Evolutionary conservation across 1,139 yeast species (phyloP), one percentile per base, ranked within the genome.

Genomic region (Pichia sp.): DNA sequence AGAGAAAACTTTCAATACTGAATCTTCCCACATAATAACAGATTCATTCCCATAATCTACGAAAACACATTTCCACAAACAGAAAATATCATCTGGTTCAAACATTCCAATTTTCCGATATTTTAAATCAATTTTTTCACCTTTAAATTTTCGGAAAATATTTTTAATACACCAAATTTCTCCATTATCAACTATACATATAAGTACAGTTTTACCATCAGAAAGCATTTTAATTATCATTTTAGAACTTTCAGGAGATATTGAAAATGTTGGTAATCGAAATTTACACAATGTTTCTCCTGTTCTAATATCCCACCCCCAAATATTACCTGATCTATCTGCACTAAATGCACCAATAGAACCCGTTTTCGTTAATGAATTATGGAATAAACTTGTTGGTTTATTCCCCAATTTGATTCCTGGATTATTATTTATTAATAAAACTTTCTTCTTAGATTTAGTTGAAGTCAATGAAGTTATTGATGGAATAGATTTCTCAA

Each of bases 11-110:
- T 56, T 53, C 28, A 72, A 54, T 12, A 49, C 46, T 2, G 49
- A 32, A 2, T 48, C 56, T 43, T 57, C 54, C 42, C 65, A 53
- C 5, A 71, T 31, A 1, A 71, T 54, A 4, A 71, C 55, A 44
- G 65, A 64, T 35, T 57, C 54, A 20, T 72, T 77, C 1, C 76
- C 81, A 52, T 71, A 77, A 58, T 81, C 89, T 24, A 75, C 72
- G 37, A 67, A 64, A 12, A 36, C 8, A 20, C 41, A 41, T 8
- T 20, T 7, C 9, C 25, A 14, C n/a, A 31, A 19, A 7, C 24
- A 22, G 20, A 33, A 14, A 24, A 28, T n/a, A n/a, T 34, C 26
- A 25, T 40, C 41, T 36, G 21, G 38, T 40, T 19, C 41, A 11
- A 44, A 30, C 2, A 24, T 38, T 12, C 45, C 47, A 11, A 52